Percentiles rank a stretch among this genome's conserved stretches.
Evolutionary conservation across 148 eudicot species (phyloP).

Genomic region (Tetragonia tetragonoides): DNA sequence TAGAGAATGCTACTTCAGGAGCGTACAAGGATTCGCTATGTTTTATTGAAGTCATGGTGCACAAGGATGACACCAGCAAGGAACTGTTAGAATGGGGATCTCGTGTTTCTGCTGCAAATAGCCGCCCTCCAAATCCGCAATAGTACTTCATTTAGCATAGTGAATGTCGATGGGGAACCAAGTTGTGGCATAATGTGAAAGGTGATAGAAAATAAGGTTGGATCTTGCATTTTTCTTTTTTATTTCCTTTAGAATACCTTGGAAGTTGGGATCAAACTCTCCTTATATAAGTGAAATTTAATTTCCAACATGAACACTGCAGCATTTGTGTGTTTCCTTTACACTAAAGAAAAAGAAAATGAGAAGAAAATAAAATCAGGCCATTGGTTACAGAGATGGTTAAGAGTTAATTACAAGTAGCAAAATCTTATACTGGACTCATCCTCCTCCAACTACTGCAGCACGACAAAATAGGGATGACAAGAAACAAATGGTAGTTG

Average conservation of each 20-base stretch:
- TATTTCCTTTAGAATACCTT: no score
- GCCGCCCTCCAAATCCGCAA: conserved; percentile 78
- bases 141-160: conserved; percentile 3
- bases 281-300: no score
- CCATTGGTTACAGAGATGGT: not conserved
- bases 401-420: not conserved
- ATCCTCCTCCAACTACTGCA: not conserved
- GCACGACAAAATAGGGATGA: conserved; percentile 6
- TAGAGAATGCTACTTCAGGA: conserved; percentile 44
- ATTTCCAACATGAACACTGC: no score
- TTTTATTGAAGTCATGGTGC: conserved; percentile 72
- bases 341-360: no score
- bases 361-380: no score
- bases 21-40: conserved; percentile 57
- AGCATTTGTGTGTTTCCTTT: no score
- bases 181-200: not conserved
- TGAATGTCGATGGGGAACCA: no score
- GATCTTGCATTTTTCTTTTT: no score
- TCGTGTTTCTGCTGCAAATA: conserved; percentile 72
- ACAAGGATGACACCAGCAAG: conserved; percentile 80
- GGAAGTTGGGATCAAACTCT: no score
- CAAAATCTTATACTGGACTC: not conserved
- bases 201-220: not conserved
- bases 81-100: conserved; percentile 86
- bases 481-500: conserved; percentile 17